These are phyloP conservation scores for Sindora glabra DNA, from an alignment of 306 rosid species.

Conservation along the genomic window DNA sequence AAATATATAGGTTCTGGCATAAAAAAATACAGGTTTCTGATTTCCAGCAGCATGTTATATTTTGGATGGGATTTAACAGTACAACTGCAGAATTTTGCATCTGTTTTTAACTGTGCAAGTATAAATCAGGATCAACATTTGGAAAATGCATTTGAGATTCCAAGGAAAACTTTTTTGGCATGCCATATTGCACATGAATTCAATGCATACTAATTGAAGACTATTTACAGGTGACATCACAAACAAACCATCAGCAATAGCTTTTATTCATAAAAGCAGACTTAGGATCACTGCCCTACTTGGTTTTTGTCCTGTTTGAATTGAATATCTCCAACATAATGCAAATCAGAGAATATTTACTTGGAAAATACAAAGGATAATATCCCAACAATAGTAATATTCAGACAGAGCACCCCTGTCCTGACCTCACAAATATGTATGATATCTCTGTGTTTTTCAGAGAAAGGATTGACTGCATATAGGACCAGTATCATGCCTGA, in stretches of 20 bases:
- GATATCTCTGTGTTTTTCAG: neutral
- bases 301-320: neutral
- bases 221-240: neutral
- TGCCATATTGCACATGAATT: neutral
- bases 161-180: neutral
- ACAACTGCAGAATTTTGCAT: neutral
- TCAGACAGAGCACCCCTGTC: neutral
- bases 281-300: neutral
- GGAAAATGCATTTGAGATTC: neutral
- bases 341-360: neutral
- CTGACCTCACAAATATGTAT: constrained; percentile 7
- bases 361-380: neutral
- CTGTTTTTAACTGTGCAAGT: constrained; percentile 12
- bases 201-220: neutral
- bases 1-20: neutral
- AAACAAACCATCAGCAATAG: neutral
- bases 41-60: too few relatives aligned
- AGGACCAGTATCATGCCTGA: neutral
- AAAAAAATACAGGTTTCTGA: neutral
- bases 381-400: neutral
- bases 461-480: neutral
- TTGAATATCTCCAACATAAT: neutral
- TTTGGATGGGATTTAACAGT: too few relatives aligned
- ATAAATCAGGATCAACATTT: neutral
- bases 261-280: neutral